Evolutionary conservation across 352 stramenopile species (phyloP).

Genomic region (Pythium coloratum): DNA sequence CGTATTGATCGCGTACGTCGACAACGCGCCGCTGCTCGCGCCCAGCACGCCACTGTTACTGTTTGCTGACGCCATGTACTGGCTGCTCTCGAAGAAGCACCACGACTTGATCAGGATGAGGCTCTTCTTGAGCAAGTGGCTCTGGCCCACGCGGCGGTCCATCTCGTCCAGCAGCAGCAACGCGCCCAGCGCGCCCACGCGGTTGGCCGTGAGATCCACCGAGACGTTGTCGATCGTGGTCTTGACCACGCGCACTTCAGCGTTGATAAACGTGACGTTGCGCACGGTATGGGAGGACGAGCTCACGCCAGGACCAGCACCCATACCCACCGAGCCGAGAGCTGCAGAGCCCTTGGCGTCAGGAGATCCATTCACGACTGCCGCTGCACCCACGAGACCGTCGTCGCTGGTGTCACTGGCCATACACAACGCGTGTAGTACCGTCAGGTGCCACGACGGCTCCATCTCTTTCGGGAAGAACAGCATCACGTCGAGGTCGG

Average conservation of each 20-base stretch:
- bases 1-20: slow-evolving; percentile 87
- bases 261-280: slow-evolving; percentile 91
- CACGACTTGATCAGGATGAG: slow-evolving; percentile 90
- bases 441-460: slow-evolving; percentile 81
- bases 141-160: slow-evolving; percentile 67
- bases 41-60: slow-evolving; percentile 63
- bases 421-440: slow-evolving; percentile 83
- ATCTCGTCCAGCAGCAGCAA: slow-evolving; percentile 86
- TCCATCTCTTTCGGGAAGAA: slow-evolving; percentile 81
- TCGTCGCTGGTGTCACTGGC: slow-evolving; percentile 38
- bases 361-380: background rate
- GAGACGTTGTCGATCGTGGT: slow-evolving; percentile 90
- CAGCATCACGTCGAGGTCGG: slow-evolving; percentile 84
- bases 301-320: background rate
- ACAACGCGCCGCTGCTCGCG: slow-evolving; percentile 73
- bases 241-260: slow-evolving; percentile 87
- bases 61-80: slow-evolving; percentile 38
- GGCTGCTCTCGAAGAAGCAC: slow-evolving; percentile 84
- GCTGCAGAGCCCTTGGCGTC: background rate
- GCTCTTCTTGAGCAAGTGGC: slow-evolving; percentile 88
- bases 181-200: slow-evolving; percentile 73
- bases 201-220: slow-evolving; percentile 89
- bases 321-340: background rate
- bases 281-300: slow-evolving; percentile 52
- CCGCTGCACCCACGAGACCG: background rate